Evolutionary conservation across 2,329 filamentous ascomycete species (phyloP), one percentile per base, ranked within the genome.

Genomic region (Ascochyta rabiei): DNA sequence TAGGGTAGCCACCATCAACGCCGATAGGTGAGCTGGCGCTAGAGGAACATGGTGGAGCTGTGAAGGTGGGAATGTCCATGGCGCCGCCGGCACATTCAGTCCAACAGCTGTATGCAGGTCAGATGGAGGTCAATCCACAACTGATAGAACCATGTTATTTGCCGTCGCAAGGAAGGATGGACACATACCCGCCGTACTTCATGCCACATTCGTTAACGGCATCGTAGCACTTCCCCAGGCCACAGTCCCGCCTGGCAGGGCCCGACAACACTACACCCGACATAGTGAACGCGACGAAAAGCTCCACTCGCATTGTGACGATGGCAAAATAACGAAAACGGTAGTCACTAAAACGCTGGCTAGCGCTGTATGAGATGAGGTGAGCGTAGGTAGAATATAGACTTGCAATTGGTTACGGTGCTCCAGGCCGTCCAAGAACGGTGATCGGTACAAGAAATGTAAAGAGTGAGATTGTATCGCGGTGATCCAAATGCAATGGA

Each of bases 171-270:
- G 7, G 9, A 8, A 16, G 8, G n/a, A 15, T 34, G 2, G 9
- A 16, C 3, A 53, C 62, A 26, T 57, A 66, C 68, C 59, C 65
- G 26, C 65, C 59, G 44, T 63, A 68, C n/a, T 39, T 19, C 39
- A 49, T 39, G 21, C 55, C 57, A 34, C 68, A 70, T 9, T 54
- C 50, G 44, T 70, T 66, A 1, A 59, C 59, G n/a, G 55, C 33
- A 15, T 56, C 39, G 45, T 61, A 63, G n/a, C 65, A 65, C 38
- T 62, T 60, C 26, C 33, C 39, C 18, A 56, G 19, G 23, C 58
- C 59, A 39, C 68, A 69, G 30, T 59, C 49, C 28, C 53, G 62
- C 41, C 57, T 59, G 9, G 52, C 63, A 3, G 62, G 63, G 2
- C 59, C 49, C 16, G 60, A 56, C 15, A 59, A 16, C 1, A 40